phyloP scores from a whole-genome alignment of 108 stramenopile species.

The Fistulifera solaris region DNA sequence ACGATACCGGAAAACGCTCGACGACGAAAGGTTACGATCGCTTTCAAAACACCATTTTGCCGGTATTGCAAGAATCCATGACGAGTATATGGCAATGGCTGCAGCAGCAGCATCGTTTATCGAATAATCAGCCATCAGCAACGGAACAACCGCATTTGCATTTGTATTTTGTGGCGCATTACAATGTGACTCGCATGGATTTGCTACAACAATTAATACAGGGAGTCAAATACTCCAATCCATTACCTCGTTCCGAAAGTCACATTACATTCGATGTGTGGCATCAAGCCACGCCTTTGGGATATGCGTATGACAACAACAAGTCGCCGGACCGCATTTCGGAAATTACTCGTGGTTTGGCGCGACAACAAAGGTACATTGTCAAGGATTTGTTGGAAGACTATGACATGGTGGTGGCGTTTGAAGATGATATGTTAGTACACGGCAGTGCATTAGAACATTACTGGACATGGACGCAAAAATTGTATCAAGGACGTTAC shows the following conservation, averaged over 20 bases:
- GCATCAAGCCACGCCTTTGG: conserved; percentile 8
- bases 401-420: conserved; percentile 66
- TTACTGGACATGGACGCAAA: conserved; percentile 39
- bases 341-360: conserved; percentile 44
- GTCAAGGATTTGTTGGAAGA: conserved; percentile 61
- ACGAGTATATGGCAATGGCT: background rate
- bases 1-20: conserved; percentile 43
- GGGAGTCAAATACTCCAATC: background rate
- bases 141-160: background rate
- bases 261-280: background rate
- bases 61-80: conserved; percentile 19
- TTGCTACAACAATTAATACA: background rate
- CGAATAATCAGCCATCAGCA: background rate
- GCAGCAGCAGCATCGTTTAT: background rate
- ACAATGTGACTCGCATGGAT: background rate
- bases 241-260: no score
- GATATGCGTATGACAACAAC: background rate
- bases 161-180: background rate
- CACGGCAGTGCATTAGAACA: conserved; percentile 57
- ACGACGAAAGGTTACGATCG: conserved; percentile 46
- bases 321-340: background rate
- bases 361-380: conserved; percentile 76
- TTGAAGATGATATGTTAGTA: conserved; percentile 79
- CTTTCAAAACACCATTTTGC: conserved; percentile 44
- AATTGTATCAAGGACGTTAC: conserved; percentile 37